Base-by-base conservation (phyloP, 768 basidiomycete genomes). In the Boletellus ananiceps region DNA sequence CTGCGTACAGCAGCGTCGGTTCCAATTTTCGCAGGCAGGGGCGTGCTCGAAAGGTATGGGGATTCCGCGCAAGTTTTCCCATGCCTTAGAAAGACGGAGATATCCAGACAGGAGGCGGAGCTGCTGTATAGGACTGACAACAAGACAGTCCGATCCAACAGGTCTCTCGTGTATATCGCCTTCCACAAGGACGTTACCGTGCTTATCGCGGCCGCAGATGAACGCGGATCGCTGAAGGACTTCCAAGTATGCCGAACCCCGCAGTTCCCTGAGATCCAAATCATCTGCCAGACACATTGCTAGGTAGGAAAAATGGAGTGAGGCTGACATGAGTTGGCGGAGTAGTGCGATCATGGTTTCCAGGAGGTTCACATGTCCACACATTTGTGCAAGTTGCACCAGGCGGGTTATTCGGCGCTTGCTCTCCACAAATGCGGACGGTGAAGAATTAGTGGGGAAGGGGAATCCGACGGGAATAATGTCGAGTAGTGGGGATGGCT, bases 201-300 rank as follows among this genome's bases (percentile, higher is more conserved):
- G 40, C 23, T 52, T 51, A 39, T 50, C 51, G 33, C 44, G 46
- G 25, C 39, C 54, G 46, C 56, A 57, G 44, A 56, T 61, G 55
- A 58, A 69, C 41, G 70, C 65, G 2, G 75, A 77, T 56, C 79
- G 82, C 57, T 81, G 81, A 77, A 88, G 81, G n/a, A 86, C 80
- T 63, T 84, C 83, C 47, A 86, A 71, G 65, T 88, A 88, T 35
- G 83, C 84, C 1, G 75, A 71, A 27, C 86, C 85, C 33, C 80
- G 74, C 35, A 88, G 69, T 1, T 71, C 66, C 33, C 78, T 72
- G 43, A 88, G 69, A 57, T 81, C 69, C 25, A 88, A 74, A 51
- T 88, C 86, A 57, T 88, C 86, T 3, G 83, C 80, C 19, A 88
- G 76, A 7, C 76, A 75, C 82, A 88, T 84, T 3, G 84, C 84